These are phyloP conservation scores for Talaromyces sp. DNA, from an alignment of 2,329 filamentous ascomycete genomes.

Conservation along the genomic window DNA sequence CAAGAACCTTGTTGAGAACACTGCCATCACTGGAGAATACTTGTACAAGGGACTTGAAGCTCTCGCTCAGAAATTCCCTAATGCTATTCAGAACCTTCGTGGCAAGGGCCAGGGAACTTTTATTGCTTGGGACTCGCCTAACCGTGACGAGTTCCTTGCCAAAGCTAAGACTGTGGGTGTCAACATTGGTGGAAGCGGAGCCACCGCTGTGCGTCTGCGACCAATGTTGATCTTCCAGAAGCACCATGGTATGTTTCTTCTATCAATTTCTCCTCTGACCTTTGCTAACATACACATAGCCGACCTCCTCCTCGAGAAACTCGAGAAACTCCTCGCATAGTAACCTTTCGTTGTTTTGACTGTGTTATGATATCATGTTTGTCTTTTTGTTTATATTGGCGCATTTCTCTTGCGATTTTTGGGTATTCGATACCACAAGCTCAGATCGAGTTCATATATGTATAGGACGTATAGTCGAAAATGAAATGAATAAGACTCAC, in stretches of 20 bases:
- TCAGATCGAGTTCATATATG: slow-evolving; percentile 11
- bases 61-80: slow-evolving; percentile 68
- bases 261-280: background rate
- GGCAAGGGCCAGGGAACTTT: slow-evolving; percentile 89
- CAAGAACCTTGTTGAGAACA: slow-evolving; percentile 73
- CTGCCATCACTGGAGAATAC: slow-evolving; percentile 73
- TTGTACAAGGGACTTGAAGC: slow-evolving; percentile 67
- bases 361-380: slow-evolving; percentile 13
- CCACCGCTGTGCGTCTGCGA: slow-evolving; percentile 70
- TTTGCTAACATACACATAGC: slow-evolving; percentile 35
- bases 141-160: slow-evolving; percentile 73
- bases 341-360: background rate
- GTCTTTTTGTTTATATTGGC: slow-evolving; percentile 2
- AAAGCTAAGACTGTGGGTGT: slow-evolving; percentile 76
- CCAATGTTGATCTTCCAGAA: slow-evolving; percentile 93
- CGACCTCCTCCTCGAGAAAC: slow-evolving; percentile 72
- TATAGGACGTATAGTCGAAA: slow-evolving; percentile 13
- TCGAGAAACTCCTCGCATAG: slow-evolving; percentile 68
- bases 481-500: background rate
- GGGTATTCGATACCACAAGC: slow-evolving; percentile 7
- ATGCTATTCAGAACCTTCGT: slow-evolving; percentile 75
- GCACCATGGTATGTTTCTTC: slow-evolving; percentile 61
- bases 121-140: slow-evolving; percentile 83
- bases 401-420: background rate
- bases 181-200: slow-evolving; percentile 83